phyloP scores from a whole-genome alignment of 192 early-diverging fungal genomes.

The Jimgerdemannia flammicorona region DNA sequence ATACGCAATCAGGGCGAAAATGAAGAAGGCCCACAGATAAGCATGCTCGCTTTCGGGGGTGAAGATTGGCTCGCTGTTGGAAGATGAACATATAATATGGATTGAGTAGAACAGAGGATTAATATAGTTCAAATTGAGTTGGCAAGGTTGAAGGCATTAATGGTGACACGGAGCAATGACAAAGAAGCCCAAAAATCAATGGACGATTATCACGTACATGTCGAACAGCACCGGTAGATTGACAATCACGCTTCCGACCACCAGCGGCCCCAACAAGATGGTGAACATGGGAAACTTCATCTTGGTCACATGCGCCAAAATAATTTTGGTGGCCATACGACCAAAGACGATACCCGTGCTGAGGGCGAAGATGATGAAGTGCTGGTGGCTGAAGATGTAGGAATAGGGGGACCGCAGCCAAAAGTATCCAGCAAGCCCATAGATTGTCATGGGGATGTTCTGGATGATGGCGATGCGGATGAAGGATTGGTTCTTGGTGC shows the following conservation, averaged over 20 bases:
- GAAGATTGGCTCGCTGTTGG: conserved; percentile 56
- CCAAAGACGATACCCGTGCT: conserved; percentile 82
- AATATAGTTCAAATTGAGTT: too few species aligned
- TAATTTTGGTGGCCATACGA: conserved; percentile 85
- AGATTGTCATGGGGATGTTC: conserved; percentile 60
- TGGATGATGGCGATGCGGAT: conserved; percentile 50
- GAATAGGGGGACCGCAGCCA: conserved; percentile 71
- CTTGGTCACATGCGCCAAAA: conserved; percentile 86
- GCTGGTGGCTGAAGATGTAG: conserved; percentile 61
- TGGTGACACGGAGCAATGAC: not conserved
- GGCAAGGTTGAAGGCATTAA: conserved; percentile 27
- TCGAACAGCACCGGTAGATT: conserved; percentile 53
- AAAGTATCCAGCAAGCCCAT: conserved; percentile 56
- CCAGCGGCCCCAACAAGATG: conserved; percentile 69
- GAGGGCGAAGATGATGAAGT: conserved; percentile 71
- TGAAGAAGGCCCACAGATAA: conserved; percentile 67
- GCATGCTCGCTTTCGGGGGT: conserved; percentile 60
- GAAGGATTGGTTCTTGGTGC: conserved; percentile 59
- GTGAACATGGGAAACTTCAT: conserved; percentile 80
- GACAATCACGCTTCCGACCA: conserved; percentile 65
- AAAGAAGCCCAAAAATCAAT: conserved; percentile 1
- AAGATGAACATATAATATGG: not conserved
- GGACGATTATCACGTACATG: conserved; percentile 34
- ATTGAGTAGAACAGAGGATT: not conserved
- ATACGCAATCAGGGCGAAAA: conserved; percentile 74